phyloP scores from a whole-genome alignment of 1,284 basidiomycete species.

The Tylopilus sp. region DNA sequence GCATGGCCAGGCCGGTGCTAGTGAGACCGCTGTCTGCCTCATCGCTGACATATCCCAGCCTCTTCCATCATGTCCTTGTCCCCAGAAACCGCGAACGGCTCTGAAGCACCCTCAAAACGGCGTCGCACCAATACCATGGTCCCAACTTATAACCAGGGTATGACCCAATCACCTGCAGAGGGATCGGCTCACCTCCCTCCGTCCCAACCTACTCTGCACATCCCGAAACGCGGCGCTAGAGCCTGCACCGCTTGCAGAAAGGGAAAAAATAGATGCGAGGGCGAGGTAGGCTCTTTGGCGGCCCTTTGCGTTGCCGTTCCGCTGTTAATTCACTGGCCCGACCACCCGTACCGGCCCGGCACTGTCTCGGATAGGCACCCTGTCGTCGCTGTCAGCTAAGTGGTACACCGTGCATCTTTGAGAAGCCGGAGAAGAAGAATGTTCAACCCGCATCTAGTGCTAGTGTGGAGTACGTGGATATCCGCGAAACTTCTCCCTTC shows the following conservation, averaged over 20 bases:
- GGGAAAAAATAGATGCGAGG: slow-evolving; percentile 91
- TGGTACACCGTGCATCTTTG: slow-evolving; percentile 82
- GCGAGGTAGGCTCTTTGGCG: slow-evolving; percentile 54
- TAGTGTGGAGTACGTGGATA: slow-evolving; percentile 58
- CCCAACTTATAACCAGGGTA: slow-evolving; percentile 16
- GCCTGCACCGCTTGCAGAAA: slow-evolving; percentile 80
- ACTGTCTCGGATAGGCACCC: slow-evolving; percentile 56
- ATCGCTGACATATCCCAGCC: slow-evolving; percentile 12
- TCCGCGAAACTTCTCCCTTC: slow-evolving; percentile 9
- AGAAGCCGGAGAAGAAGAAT: slow-evolving; percentile 85
- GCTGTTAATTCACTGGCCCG: slow-evolving; percentile 51
- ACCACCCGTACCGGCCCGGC: slow-evolving; percentile 59
- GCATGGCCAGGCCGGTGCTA: slow-evolving; percentile 1
- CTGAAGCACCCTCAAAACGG: slow-evolving; percentile 35
- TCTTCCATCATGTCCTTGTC: slow-evolving; percentile 35
- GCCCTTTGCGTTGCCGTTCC: slow-evolving; percentile 27
- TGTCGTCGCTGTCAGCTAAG: slow-evolving; percentile 86
- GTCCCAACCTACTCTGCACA: slow-evolving; percentile 42
- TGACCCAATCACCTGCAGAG: slow-evolving; percentile 25
- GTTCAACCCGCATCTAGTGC: slow-evolving; percentile 53
- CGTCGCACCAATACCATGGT: slow-evolving; percentile 33
- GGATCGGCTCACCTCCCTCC: slow-evolving; percentile 14
- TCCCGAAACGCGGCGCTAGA: slow-evolving; percentile 74
- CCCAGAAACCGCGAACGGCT: slow-evolving; percentile 30
- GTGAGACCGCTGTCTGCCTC: slow-evolving; percentile 16